Conservation (phyloP, 139 green algal genomes). For the Micractinium conductrix region DNA sequence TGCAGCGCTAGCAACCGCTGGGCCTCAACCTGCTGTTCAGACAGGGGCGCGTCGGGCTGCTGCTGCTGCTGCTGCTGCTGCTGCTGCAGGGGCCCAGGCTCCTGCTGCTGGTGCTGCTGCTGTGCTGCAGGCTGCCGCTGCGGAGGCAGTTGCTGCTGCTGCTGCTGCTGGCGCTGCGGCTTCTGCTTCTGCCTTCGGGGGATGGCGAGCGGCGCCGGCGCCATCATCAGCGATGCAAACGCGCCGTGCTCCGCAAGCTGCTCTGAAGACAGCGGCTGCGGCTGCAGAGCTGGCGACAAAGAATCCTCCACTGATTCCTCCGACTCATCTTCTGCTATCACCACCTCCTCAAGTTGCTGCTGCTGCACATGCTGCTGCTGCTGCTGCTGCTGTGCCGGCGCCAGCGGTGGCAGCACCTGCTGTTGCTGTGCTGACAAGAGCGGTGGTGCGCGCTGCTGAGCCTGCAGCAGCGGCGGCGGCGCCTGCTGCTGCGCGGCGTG, state of each 20-base stretch:
- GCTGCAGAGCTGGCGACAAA: no score
- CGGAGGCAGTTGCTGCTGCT: not conserved
- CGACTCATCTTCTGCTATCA: not conserved
- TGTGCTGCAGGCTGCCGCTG: not conserved
- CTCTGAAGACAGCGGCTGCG: not conserved
- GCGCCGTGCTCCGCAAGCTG: slow-evolving; percentile 15
- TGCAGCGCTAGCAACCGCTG: no score
- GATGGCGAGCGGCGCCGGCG: not conserved
- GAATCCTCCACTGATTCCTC: not conserved
- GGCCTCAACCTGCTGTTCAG: not conserved
- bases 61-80: not conserved
- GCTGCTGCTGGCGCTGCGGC: not conserved
- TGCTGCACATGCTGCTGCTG: not conserved
- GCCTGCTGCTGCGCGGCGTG: not conserved
- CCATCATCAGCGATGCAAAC: slow-evolving; percentile 9
- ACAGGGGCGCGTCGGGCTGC: not conserved
- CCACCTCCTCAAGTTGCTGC: no score
- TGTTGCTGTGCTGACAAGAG: not conserved
- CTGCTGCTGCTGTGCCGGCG: not conserved
- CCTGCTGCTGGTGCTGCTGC: not conserved
- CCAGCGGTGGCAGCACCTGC: not conserved
- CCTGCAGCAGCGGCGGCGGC: not conserved
- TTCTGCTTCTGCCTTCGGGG: not conserved
- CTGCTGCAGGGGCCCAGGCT: no score
- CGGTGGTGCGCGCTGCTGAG: not conserved